A percentile compares a stretch with the other conserved stretches of the same genome.
These are phyloP conservation scores for Penstemon eatonii DNA, from an alignment of 257 asterid genomes.

Conservation along the genomic window DNA sequence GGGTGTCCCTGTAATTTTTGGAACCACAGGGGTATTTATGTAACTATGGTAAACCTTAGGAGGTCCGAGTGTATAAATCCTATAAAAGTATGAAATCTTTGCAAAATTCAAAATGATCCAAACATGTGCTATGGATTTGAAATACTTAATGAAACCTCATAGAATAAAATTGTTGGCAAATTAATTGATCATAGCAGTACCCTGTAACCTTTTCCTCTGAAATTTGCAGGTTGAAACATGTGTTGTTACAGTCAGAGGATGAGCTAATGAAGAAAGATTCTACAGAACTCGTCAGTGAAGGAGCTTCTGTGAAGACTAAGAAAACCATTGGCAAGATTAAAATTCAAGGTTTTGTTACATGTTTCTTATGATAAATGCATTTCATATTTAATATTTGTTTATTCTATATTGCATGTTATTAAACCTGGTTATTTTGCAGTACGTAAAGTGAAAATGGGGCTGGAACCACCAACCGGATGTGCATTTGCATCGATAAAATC, in stretches of 20 bases:
- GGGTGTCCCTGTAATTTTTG: too few species aligned
- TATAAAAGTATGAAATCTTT: too few species aligned
- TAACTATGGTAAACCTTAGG: too few species aligned
- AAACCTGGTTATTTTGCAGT: slow-evolving; percentile 49
- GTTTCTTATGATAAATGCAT: slow-evolving; percentile 11
- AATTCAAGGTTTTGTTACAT: slow-evolving; percentile 65
- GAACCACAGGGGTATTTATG: too few species aligned
- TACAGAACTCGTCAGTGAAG: slow-evolving; percentile 74
- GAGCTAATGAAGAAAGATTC: slow-evolving; percentile 69
- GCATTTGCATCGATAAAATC: slow-evolving; percentile 63
- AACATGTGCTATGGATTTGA: too few species aligned
- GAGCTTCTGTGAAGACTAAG: slow-evolving; percentile 71
- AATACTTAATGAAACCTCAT: too few species aligned
- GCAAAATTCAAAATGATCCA: too few species aligned
- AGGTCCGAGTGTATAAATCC: too few species aligned
- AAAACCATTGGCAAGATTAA: slow-evolving; percentile 84
- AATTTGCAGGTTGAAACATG: slow-evolving; percentile 59
- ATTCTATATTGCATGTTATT: neutral
- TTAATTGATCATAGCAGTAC: neutral
- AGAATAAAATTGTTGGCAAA: too few species aligned
- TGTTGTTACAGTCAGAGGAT: slow-evolving; percentile 82
- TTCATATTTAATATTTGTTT: slow-evolving; percentile 19
- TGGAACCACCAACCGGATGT: slow-evolving; percentile 92
- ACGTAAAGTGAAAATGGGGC: slow-evolving; percentile 78
- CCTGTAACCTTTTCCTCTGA: slow-evolving; percentile 8